Conservation (phyloP, 75 land plant genomes). For the Selaginella tamariscina region DNA sequence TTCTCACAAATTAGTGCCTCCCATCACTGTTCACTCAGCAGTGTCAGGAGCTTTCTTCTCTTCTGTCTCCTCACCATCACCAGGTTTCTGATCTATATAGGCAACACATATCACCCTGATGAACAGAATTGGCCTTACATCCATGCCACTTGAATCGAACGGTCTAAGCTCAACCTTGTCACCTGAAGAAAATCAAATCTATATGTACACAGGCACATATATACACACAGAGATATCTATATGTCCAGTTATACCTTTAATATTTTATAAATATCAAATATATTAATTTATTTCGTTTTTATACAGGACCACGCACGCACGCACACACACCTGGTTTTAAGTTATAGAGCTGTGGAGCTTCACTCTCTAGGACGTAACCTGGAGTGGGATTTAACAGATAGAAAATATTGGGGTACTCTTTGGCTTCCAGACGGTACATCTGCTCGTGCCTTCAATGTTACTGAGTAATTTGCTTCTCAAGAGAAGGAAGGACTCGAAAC, state of each 20-base stretch:
- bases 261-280: background rate
- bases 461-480: constrained; percentile 19
- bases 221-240: background rate
- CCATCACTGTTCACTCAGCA: too few species aligned
- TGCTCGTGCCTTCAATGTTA: constrained; percentile 29
- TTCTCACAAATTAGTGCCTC: too few species aligned
- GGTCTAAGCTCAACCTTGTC: constrained; percentile 31
- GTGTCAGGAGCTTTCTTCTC: too few species aligned
- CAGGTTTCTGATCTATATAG: too few species aligned
- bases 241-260: background rate
- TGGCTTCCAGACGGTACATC: constrained; percentile 32
- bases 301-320: background rate
- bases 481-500: constrained; percentile 33
- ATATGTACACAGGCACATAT: background rate
- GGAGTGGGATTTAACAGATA: constrained; percentile 33
- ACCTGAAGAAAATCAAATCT: constrained; percentile 12
- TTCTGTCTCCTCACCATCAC: too few species aligned
- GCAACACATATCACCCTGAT: too few species aligned
- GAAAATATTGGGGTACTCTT: constrained; percentile 25
- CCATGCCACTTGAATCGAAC: constrained; percentile 22
- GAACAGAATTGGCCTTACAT: constrained; percentile 27
- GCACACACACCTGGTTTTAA: constrained; percentile 19
- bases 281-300: too few species aligned
- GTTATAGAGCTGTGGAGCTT: constrained; percentile 15
- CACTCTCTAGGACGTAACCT: constrained; percentile 21